These are phyloP conservation scores for Camellia granthamiana DNA, from an alignment of 148 eudicot genomes.

Conservation along the genomic window DNA sequence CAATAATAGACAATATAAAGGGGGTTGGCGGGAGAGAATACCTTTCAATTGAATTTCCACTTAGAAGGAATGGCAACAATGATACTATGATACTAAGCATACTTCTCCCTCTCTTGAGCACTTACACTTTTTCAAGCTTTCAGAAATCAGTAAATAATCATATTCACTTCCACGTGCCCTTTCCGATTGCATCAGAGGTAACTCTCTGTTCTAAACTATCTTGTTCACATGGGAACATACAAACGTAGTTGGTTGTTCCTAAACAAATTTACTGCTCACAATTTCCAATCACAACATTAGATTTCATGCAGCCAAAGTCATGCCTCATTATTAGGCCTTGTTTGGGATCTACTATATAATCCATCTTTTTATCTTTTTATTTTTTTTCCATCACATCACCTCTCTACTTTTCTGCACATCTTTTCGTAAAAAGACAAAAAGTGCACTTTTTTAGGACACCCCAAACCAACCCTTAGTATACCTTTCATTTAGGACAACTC, in stretches of 20 bases:
- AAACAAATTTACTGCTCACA: not conserved
- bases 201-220: not conserved
- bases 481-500: no score
- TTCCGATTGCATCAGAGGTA: no score
- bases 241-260: not conserved
- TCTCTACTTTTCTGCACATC: no score
- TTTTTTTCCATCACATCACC: no score
- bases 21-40: not conserved
- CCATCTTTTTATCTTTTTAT: no score
- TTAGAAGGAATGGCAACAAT: not conserved
- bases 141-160: not conserved
- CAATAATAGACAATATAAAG: not conserved
- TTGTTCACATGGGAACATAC: not conserved
- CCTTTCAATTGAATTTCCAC: not conserved
- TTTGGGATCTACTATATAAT: no score
- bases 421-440: no score
- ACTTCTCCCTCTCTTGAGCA: not conserved
- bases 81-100: no score
- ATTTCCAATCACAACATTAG: not conserved
- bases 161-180: not conserved
- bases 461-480: no score
- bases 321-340: no score
- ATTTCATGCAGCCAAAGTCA: not conserved
- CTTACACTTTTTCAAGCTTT: not conserved
- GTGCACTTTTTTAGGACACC: no score